Percentiles rank a stretch among this genome's conserved stretches.
Evolutionary conservation across 148 eudicot species (phyloP).

Genomic region (Rhododendron ovatum): DNA sequence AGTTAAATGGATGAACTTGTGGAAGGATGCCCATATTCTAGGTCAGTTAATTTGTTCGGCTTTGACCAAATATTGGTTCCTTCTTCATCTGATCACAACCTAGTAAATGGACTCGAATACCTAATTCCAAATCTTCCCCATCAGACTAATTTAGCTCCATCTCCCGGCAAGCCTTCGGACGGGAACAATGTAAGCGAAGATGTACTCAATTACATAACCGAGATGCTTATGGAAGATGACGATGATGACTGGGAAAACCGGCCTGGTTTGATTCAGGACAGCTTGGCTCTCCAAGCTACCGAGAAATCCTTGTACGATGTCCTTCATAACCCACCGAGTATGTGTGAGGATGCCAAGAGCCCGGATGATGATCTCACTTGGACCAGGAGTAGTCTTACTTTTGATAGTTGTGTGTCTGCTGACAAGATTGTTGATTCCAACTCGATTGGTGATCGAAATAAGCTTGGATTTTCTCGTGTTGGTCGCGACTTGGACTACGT

Average conservation of each 20-base stretch:
- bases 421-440: conserved; percentile 7
- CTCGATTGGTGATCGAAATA: conserved; percentile 9
- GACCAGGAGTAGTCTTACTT: conserved; percentile 8
- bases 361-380: conserved; percentile 16
- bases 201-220: conserved; percentile 42
- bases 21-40: conserved; percentile 13
- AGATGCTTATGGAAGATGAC: conserved; percentile 57
- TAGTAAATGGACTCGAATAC: conserved; percentile 7
- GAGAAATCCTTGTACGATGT: conserved; percentile 64
- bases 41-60: conserved; percentile 7
- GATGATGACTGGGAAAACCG: conserved; percentile 39
- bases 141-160: neutral
- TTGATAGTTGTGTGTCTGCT: conserved; percentile 12
- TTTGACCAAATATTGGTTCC: conserved; percentile 16
- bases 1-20: conserved; percentile 6
- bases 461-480: conserved; percentile 3
- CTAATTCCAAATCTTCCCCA: conserved; percentile 13
- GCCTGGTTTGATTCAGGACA: conserved; percentile 41
- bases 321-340: conserved; percentile 20
- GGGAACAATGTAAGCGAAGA: conserved; percentile 33
- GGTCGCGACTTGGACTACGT: conserved; percentile 16
- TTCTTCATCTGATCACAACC: conserved; percentile 12
- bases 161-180: conserved; percentile 15
- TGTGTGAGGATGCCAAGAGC: conserved; percentile 4
- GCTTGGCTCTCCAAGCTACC: conserved; percentile 58